Base-by-base conservation (phyloP, 148 eudicot genomes). In the Rhododendron kiyosumense region DNA sequence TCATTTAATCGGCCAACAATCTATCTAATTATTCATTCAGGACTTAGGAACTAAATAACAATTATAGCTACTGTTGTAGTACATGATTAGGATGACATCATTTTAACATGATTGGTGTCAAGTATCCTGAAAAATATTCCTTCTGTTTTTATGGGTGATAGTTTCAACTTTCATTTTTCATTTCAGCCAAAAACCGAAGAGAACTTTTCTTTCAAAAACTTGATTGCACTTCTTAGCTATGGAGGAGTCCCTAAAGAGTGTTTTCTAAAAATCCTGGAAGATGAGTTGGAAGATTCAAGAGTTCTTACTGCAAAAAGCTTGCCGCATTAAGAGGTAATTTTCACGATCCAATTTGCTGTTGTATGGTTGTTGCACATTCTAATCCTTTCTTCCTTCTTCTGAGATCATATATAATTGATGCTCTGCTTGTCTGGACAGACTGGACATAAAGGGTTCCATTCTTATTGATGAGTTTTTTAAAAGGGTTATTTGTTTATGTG, bases 181-280 rank as follows among this genome's bases (percentile, higher is more conserved):
- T 83, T 73, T 83, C 89, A 96, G 99, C 90, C 88, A 88, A 34
- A 92, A 90, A 85, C 99, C 99, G 12, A 87, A 81, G 84, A 90
- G 54, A 85, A 57, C 93, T 8, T 75, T 49, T 45, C 88, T 96
- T 11, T 96, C 99, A 95, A 85, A 87, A 86, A 88, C 81, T 91
- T 96, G 92, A 96, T 96, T 88, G 93, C 96, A 65, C 94, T 96
- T 41, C 91, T 96, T 80, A 91, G 86, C 89, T 92, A 89, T 86
- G 99, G 99, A 61, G 98, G 96, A 71, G 95, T 96, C 65, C 98
- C 98, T 1, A 87, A 81, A 79, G 85, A 85, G 1, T 92, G 59
- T 74, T 96, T 96, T 86, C 41, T 93, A 79, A 82, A 87, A 63
- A 36, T 93, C 85, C 82, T 96, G 69, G 46, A 2, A 11, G 88